Evolutionary conservation across 1,284 basidiomycete species (phyloP), one percentile per base, ranked within the genome.

Genomic region (Ganoderma multipileum): DNA sequence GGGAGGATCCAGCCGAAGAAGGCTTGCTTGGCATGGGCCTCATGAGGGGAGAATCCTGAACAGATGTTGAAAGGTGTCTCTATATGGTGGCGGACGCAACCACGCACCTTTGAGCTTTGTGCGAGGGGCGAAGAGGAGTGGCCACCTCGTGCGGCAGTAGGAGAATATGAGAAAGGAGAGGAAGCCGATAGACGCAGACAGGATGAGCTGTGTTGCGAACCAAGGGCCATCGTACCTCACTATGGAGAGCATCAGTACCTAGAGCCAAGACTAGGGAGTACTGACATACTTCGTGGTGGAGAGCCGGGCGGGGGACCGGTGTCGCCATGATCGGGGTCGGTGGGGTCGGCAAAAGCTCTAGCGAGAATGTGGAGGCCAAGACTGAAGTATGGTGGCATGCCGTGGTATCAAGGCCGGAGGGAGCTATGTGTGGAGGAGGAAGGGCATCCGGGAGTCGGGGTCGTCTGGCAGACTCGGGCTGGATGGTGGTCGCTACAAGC

Each of bases 1-100:
- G 97, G 97, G 72, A 96, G 79, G 72, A 99, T 94, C 97, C 97
- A 99, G 26, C 95, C 95, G 81, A 98, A 96, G 81, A 97, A 94
- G 0, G 92, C 90, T 68, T 88, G 85, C 73, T 93, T 92, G 6
- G 90, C 89, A 77, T 96, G 94, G 0, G 92, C 93, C 80, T 96
- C 94, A 75, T 95, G 93, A 20, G 95, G 94, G 5, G 95, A 95
- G 82, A 97, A 96, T 2, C 91, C 94, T 94, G 75, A 9, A 9
- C 71, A 9, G 42, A 63, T 72, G 26, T 59, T 59, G 26, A 71
- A 52, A 28, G 36, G n/a, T 28, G 47, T 36, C 14, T 28, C 14
- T 4, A 12, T 61, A 9, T 55, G 8, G 7, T 5, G 18, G 5
- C 33, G 26, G 7, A 28, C 58, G 30, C 16, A 18, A 12, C 61